Evolutionary conservation across 257 asterid genomes (phyloP), one percentile per base, ranked within the genome.

Genomic region (Euphrasia confusa): DNA sequence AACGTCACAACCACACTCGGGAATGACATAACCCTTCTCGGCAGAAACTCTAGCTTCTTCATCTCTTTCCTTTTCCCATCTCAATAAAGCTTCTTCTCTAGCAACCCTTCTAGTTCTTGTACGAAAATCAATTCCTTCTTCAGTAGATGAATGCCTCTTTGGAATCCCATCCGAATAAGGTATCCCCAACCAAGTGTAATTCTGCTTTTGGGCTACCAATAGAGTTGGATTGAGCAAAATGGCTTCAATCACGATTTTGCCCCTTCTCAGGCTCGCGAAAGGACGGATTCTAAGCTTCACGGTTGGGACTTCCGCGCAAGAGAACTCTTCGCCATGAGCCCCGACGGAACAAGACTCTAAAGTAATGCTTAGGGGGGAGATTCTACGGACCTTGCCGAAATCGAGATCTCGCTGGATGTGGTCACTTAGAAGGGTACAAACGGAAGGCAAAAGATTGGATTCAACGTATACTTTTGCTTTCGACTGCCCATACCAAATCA

Each of bases 271-370:
- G 78, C 97, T 93, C 2, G 97, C 85, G 74, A 93, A 89, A 40
- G 99, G 99, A 50, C 80, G 96, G 61, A 93, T 75, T 17, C 94
- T 85, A 28, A 93, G 80, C 80, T 93, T 93, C 67, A 87, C 78
- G 47, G 84, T 72, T 50, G 97, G 84, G 58, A 82, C 85, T 78
- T 89, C 97, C 2, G 84, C 96, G 65, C 99, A 89, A 11, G 99
- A 93, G 72, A 93, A 93, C 81, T 93, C 99, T 72, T 82, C 92
- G 49, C 73, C 65, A 45, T 85, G 96, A 62, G 99, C 94, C 58
- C 99, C 99, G 64, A 93, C 32, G 6, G 95, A 89, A 74, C 97
- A 93, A 1, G 99, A 81, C 76, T 93, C 99, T 75, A 93, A 56
- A 37, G 97, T 89, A 68, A 93, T 87, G 78, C 99, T 85, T 71